Conservation (phyloP, 2,329 filamentous ascomycete species). For the Calonectria multiphialidica region DNA sequence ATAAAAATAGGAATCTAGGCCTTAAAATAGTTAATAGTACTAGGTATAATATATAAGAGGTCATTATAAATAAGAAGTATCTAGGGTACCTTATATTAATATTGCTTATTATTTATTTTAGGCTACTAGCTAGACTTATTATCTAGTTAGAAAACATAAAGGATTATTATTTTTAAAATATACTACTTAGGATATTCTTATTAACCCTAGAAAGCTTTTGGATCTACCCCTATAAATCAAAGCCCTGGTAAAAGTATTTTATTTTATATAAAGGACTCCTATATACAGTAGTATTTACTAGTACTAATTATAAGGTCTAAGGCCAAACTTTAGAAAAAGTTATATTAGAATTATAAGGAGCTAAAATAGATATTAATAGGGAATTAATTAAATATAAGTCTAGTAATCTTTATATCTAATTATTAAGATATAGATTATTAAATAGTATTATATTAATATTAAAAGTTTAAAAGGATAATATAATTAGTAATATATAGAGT, state of each 20-base stretch:
- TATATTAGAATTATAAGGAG: background rate
- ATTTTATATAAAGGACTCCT: background rate
- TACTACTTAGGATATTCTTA: background rate
- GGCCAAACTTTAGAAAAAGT: background rate
- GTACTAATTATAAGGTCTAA: constrained; percentile 15
- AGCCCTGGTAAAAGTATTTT: background rate
- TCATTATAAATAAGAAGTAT: background rate
- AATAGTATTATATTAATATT: constrained; percentile 7
- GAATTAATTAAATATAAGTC: background rate
- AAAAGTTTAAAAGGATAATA: background rate
- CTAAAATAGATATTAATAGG: background rate
- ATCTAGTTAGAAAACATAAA: background rate
- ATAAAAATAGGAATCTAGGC: background rate
- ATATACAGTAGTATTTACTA: background rate
- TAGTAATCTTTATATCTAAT: background rate
- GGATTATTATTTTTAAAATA: background rate
- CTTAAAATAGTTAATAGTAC: constrained; percentile 6
- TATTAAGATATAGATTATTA: background rate
- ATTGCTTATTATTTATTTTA: background rate
- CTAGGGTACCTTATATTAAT: background rate
- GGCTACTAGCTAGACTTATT: background rate
- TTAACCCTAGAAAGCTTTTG: background rate
- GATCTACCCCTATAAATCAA: background rate
- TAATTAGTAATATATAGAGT: background rate
- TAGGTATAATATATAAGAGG: background rate